Conservation (phyloP, 225 moss, liverwort and hornwort species). For the Pseudisothecium myosuroides region DNA sequence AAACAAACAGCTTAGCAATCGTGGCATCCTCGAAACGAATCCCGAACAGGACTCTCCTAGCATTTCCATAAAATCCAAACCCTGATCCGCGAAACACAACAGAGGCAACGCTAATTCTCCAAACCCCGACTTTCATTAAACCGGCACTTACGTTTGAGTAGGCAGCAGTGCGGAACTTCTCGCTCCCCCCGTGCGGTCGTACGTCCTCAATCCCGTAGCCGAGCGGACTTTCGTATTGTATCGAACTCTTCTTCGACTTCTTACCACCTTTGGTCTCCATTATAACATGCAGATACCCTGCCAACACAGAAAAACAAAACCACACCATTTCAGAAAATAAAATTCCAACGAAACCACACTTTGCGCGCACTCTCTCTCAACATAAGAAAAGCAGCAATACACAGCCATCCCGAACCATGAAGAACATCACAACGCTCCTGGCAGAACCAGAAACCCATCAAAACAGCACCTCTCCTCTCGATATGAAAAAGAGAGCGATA, state of each 20-base stretch:
- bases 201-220: conserved; percentile 99
- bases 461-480: neutral
- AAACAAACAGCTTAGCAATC: neutral
- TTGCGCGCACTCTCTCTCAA: neutral
- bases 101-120: neutral
- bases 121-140: no score
- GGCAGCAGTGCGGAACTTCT: conserved; percentile 96
- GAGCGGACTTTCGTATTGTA: conserved; percentile 74
- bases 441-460: neutral
- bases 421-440: no score
- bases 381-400: no score
- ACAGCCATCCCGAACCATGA: neutral
- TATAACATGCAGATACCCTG: conserved; percentile 81
- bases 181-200: conserved; percentile 91
- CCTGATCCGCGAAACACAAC: neutral
- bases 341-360: neutral
- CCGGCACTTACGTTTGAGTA: conserved; percentile 71
- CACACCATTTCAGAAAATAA: neutral
- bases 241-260: conserved; percentile 28
- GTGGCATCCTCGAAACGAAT: neutral
- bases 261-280: conserved; percentile 95
- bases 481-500: neutral
- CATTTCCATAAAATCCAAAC: neutral
- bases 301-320: neutral
- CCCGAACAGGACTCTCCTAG: no score